phyloP scores from a whole-genome alignment of 495 filamentous ascomycete genomes.

The Penicillium lividum region DNA sequence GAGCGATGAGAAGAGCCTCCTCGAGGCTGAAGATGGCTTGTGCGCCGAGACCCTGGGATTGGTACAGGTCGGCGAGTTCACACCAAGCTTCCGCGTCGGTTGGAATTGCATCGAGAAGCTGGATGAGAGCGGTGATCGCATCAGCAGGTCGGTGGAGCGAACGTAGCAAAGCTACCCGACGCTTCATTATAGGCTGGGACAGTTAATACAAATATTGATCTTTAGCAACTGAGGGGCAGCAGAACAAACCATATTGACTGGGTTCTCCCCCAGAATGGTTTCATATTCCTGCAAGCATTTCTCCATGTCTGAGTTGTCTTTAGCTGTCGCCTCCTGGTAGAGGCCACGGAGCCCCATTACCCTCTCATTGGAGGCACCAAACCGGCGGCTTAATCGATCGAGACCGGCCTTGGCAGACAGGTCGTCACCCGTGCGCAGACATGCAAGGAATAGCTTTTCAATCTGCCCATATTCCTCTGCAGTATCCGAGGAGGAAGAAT shows the following conservation, averaged over 20 bases:
- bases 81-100: constrained; percentile 95
- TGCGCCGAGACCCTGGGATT: constrained; percentile 68
- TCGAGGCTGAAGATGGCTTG: constrained; percentile 90
- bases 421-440: constrained; percentile 84
- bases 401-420: constrained; percentile 72
- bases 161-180: constrained; percentile 76
- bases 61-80: constrained; percentile 85
- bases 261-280: constrained; percentile 66
- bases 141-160: constrained; percentile 68
- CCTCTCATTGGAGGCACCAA: constrained; percentile 79
- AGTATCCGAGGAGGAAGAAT: constrained; percentile 53
- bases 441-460: constrained; percentile 83
- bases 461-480: constrained; percentile 77
- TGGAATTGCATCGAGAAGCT: constrained; percentile 77
- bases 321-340: constrained; percentile 81
- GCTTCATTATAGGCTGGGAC: constrained; percentile 77
- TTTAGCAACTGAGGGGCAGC: constrained; percentile 9
- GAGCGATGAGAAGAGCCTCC: constrained; percentile 83
- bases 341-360: constrained; percentile 80
- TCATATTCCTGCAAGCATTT: constrained; percentile 75
- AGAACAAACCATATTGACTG: constrained; percentile 73
- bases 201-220: neutral
- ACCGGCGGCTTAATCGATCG: constrained; percentile 70
- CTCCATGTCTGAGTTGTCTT: constrained; percentile 61
- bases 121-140: constrained; percentile 70